Conservation (phyloP, 305 asterid species). For the Solanum hybrid region DNA sequence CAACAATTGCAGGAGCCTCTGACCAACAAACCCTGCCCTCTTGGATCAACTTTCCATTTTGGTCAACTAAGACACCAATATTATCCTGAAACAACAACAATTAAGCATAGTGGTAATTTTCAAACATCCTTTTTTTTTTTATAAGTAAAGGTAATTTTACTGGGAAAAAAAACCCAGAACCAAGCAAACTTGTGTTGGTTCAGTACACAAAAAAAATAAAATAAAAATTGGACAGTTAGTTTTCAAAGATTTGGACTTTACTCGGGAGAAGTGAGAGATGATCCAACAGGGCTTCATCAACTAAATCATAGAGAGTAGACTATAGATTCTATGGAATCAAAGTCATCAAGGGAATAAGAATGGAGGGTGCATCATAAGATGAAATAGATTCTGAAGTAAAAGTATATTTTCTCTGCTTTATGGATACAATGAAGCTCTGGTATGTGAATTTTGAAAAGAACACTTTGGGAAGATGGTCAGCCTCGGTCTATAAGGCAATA, state of each 20-base stretch:
- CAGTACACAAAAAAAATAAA: not conserved
- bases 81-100: constrained; percentile 54
- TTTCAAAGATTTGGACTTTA: not conserved
- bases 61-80: constrained; percentile 95
- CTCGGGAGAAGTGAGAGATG: not conserved
- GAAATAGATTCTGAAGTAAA: not conserved
- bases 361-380: not conserved
- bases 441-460: not conserved
- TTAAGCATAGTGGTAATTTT: not conserved
- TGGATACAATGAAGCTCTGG: not conserved
- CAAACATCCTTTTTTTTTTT: not conserved
- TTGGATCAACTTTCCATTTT: constrained; percentile 95
- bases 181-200: not conserved
- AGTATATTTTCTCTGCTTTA: not conserved
- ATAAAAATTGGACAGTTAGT: not conserved
- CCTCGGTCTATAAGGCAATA: not conserved
- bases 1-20: constrained; percentile 79
- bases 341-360: not conserved
- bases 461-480: not conserved
- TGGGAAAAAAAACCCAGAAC: not conserved
- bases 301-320: not conserved
- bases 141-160: not conserved
- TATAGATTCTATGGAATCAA: not conserved
- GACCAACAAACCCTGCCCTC: constrained; percentile 99
- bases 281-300: not conserved